These are phyloP conservation scores for Aspergillus latus DNA, from an alignment of 2,329 filamentous ascomycete genomes.

Conservation along the genomic window DNA sequence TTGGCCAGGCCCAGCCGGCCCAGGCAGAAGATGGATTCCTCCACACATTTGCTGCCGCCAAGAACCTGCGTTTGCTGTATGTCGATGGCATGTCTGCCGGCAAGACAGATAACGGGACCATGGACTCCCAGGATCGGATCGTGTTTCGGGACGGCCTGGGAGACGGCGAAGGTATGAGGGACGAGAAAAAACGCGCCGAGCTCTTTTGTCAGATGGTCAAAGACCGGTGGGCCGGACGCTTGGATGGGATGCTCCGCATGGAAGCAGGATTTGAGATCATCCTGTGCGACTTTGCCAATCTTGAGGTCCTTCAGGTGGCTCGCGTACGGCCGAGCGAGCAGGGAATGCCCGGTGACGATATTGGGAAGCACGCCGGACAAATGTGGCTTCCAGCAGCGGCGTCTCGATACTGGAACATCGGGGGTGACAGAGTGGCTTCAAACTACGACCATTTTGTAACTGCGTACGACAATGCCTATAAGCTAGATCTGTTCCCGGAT, in stretches of 20 bases:
- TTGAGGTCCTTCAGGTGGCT: constrained; percentile 40
- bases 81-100: constrained; percentile 69
- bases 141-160: constrained; percentile 48
- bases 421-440: constrained; percentile 43
- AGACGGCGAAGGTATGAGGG: constrained; percentile 11
- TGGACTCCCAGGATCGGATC: constrained; percentile 66
- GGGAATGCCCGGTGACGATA: neutral
- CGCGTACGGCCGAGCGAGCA: constrained; percentile 21
- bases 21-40: constrained; percentile 54
- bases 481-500: constrained; percentile 41
- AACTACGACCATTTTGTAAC: constrained; percentile 53
- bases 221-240: constrained; percentile 49
- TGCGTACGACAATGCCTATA: constrained; percentile 41
- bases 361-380: constrained; percentile 1
- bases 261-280: constrained; percentile 72
- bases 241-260: constrained; percentile 67
- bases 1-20: neutral
- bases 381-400: constrained; percentile 27
- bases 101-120: constrained; percentile 63
- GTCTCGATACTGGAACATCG: constrained; percentile 34
- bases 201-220: constrained; percentile 57
- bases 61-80: constrained; percentile 63
- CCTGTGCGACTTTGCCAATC: constrained; percentile 60
- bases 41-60: constrained; percentile 63
- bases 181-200: constrained; percentile 54